These are phyloP conservation scores for Poteriospumella lacustris DNA, from an alignment of 108 stramenopile species.

Conservation along the genomic window DNA sequence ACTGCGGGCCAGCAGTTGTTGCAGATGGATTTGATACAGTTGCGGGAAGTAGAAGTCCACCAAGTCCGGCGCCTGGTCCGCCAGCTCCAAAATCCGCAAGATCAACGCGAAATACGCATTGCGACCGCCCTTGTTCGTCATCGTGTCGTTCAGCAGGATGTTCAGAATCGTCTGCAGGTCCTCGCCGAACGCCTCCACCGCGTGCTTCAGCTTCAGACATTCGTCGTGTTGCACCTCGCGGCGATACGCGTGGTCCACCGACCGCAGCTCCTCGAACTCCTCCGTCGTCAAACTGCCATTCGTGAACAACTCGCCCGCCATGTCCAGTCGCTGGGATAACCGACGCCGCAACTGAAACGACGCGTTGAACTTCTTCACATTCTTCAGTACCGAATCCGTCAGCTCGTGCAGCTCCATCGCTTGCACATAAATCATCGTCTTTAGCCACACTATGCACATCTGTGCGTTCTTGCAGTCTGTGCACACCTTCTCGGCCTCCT, in stretches of 20 bases:
- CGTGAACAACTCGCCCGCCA: neutral
- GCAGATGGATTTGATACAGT: slow-evolving; percentile 22
- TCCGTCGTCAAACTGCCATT: neutral
- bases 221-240: slow-evolving; percentile 13
- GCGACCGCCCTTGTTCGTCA: slow-evolving; percentile 1
- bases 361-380: slow-evolving; percentile 14
- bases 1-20: neutral
- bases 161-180: slow-evolving; percentile 24
- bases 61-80: slow-evolving; percentile 6
- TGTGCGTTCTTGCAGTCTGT: slow-evolving; percentile 24
- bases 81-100: slow-evolving; percentile 18
- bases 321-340: slow-evolving; percentile 17
- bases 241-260: slow-evolving; percentile 14
- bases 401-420: slow-evolving; percentile 8
- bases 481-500: neutral
- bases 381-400: neutral
- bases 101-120: neutral
- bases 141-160: neutral
- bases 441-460: slow-evolving; percentile 17
- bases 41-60: slow-evolving; percentile 25
- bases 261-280: slow-evolving; percentile 22
- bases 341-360: slow-evolving; percentile 1
- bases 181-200: slow-evolving; percentile 1
- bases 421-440: slow-evolving; percentile 22
- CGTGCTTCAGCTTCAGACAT: neutral